Conservation (phyloP, 352 stramenopile genomes). For the Pythium folliculosum region DNA sequence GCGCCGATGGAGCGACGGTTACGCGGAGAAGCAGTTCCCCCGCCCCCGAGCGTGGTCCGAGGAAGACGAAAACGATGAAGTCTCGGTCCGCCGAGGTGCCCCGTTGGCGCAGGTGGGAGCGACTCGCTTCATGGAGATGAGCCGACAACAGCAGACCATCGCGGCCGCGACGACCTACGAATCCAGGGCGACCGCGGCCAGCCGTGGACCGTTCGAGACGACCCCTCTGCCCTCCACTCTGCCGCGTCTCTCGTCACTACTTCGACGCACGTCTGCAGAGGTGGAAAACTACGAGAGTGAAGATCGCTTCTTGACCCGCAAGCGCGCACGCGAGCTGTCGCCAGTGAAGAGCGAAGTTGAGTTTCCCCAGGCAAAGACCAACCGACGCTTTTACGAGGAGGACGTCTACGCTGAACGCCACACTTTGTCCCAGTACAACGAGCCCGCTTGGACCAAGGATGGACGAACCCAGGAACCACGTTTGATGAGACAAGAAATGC, state of each 20-base stretch:
- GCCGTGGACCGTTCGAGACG: not conserved
- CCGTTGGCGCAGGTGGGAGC: not conserved
- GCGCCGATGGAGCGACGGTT: slow-evolving; percentile 3
- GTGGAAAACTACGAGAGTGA: slow-evolving; percentile 12
- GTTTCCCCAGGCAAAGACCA: not conserved
- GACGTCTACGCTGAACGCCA: slow-evolving; percentile 3
- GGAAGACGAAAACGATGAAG: slow-evolving; percentile 4
- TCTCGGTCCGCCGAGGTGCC: not conserved
- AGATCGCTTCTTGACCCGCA: slow-evolving; percentile 12
- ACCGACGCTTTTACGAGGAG: slow-evolving; percentile 16
- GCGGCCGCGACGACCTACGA: not conserved
- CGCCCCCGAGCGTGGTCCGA: slow-evolving; percentile 6
- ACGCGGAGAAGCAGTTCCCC: slow-evolving; percentile 7
- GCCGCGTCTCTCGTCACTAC: slow-evolving; percentile 24
- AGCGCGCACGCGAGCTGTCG: slow-evolving; percentile 20
- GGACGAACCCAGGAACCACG: not conserved
- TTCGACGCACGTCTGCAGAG: slow-evolving; percentile 13
- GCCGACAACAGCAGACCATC: not conserved
- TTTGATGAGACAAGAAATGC: not conserved
- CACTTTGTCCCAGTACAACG: not conserved
- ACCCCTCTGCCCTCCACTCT: slow-evolving; percentile 11
- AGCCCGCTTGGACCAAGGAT: not conserved
- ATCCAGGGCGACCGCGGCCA: not conserved
- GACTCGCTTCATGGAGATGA: not conserved
- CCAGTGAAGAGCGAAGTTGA: not conserved